Conservation (phyloP, 2,329 filamentous ascomycete genomes). For the Incumbomyces lentus region DNA sequence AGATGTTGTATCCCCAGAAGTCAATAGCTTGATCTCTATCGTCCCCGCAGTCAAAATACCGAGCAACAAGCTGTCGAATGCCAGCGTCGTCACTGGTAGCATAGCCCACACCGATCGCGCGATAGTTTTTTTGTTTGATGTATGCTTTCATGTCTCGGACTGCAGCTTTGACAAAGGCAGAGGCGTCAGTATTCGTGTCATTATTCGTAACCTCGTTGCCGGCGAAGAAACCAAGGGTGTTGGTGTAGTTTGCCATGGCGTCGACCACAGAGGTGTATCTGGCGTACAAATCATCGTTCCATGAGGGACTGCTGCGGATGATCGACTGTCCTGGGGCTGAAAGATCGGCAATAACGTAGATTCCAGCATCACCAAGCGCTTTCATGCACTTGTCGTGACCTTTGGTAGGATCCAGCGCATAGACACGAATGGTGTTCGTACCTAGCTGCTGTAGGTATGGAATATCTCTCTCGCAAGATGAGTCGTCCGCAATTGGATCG, state of each 20-base stretch:
- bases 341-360: constrained; percentile 91
- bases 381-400: constrained; percentile 81
- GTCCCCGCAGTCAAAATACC: constrained; percentile 87
- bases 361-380: constrained; percentile 69
- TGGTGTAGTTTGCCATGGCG: constrained; percentile 68
- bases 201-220: constrained; percentile 95
- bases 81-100: constrained; percentile 85
- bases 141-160: constrained; percentile 93
- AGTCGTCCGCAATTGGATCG: constrained; percentile 69
- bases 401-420: constrained; percentile 71
- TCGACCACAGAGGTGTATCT: constrained; percentile 83
- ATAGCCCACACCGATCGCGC: constrained; percentile 80
- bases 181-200: constrained; percentile 76
- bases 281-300: constrained; percentile 66
- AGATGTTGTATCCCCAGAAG: constrained; percentile 99
- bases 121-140: constrained; percentile 70
- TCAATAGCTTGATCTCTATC: constrained; percentile 60
- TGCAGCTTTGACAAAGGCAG: constrained; percentile 93
- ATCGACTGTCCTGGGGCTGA: constrained; percentile 74
- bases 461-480: constrained; percentile 71
- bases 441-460: constrained; percentile 66
- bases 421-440: constrained; percentile 91
- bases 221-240: constrained; percentile 94
- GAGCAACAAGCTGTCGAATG: constrained; percentile 70
- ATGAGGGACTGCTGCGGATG: constrained; percentile 66